Base-by-base conservation (phyloP, 2,329 filamentous ascomycete species). In the Fusarium palustre region DNA sequence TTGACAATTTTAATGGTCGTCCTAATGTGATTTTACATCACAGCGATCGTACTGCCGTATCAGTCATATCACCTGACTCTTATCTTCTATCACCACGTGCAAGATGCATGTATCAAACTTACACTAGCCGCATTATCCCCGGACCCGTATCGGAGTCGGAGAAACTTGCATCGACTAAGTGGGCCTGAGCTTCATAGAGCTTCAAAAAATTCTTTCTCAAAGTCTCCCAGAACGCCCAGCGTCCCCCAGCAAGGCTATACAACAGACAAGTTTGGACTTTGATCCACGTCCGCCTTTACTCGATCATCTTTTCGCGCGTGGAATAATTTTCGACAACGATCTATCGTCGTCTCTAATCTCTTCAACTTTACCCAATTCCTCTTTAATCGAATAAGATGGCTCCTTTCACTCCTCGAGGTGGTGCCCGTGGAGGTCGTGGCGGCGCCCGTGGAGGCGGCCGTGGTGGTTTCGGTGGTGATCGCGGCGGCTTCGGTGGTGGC, bases 201-300 rank as follows among this genome's bases (percentile, higher is more conserved):
- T 80, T 78, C 76, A 79, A 79, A 80, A 80, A 79, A 76, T 77
- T 79, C 76, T 79, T 77, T 75, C 71, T 66, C 66, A 60, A 70
- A 67, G 68, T 63, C 71, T 60, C 62, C 64, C 68, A 71, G 30
- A 67, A 69, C 69, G 71, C 66, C 72, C 66, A 74, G 70, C 60
- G 66, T 72, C 62, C 59, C 68, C 65, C 65, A 59, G 68, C 71
- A 75, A 75, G 74, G 74, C 72, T 76, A 73, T 62, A 74, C 67
- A 75, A 68, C 65, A 71, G 68, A 72, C 72, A 78, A 76, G 66
- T 73, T 74, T 71, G 71, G 71, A 74, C 68, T 68, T 49, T 68
- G 74, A 74, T 75, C 72, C 72, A 72, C 69, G 72, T 72, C 69
- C 63, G 55, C 72, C 70, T 71, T 66, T 65, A 69, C 60, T 69